Conservation (phyloP, 1,284 basidiomycete genomes). For the Ustilago trichophora region DNA sequence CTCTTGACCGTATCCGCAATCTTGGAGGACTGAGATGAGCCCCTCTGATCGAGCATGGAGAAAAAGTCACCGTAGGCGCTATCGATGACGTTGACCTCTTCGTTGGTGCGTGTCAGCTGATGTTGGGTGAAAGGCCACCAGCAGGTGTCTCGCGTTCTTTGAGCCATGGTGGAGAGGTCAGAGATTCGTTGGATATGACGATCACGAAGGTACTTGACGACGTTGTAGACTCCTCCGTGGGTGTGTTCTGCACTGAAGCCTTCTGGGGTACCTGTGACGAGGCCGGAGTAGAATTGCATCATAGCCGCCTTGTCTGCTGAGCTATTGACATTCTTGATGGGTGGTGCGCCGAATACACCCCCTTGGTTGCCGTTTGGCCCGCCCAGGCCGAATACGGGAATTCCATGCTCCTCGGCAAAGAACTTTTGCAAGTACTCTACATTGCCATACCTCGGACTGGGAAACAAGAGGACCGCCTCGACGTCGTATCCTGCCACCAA, state of each 20-base stretch:
- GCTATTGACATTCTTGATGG: conserved; percentile 69
- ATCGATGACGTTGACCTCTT: conserved; percentile 75
- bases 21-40: not conserved
- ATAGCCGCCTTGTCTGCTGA: conserved; percentile 73
- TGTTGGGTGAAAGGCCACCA: conserved; percentile 99
- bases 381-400: conserved; percentile 69
- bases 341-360: conserved; percentile 53
- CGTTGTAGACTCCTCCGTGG: conserved; percentile 68
- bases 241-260: conserved; percentile 3
- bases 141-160: conserved; percentile 78
- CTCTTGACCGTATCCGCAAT: conserved; percentile 1
- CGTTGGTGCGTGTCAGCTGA: conserved; percentile 40
- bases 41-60: conserved; percentile 70
- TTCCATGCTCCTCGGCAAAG: conserved; percentile 74
- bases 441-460: conserved; percentile 72
- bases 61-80: conserved; percentile 83
- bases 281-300: conserved; percentile 75
- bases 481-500: conserved; percentile 87
- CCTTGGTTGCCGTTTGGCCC: conserved; percentile 35
- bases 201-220: conserved; percentile 74
- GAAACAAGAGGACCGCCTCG: conserved; percentile 87
- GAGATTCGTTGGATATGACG: conserved; percentile 75
- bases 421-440: conserved; percentile 82
- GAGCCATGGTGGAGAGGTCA: conserved; percentile 80
- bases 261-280: conserved; percentile 58